Conservation (phyloP, 1,139 yeast genomes). For the Lizanozyma gosingica region DNA sequence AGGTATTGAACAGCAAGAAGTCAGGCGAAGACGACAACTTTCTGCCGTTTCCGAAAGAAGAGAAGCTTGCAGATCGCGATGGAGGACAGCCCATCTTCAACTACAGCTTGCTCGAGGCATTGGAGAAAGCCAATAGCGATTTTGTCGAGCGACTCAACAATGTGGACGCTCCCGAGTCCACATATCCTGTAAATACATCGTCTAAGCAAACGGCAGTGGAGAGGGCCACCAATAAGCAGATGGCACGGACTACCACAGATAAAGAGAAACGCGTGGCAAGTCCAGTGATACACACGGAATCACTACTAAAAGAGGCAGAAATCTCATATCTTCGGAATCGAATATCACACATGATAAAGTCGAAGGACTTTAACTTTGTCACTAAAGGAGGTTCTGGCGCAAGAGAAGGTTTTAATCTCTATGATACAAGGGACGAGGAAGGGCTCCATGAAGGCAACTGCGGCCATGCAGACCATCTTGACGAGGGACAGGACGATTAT, state of each 20-base stretch:
- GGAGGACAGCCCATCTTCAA: slow-evolving; percentile 18
- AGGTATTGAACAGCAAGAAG: slow-evolving; percentile 18
- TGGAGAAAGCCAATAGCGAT: slow-evolving; percentile 19
- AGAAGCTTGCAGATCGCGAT: too few species aligned
- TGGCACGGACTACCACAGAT: background rate
- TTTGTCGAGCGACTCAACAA: slow-evolving; percentile 5
- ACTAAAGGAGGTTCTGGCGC: slow-evolving; percentile 3
- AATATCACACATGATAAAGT: slow-evolving; percentile 18
- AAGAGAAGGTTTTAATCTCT: slow-evolving; percentile 26
- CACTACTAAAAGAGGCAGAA: slow-evolving; percentile 22
- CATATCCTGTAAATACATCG: background rate
- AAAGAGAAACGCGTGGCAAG: slow-evolving; percentile 1
- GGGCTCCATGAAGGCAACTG: slow-evolving; percentile 28
- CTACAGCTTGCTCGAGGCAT: slow-evolving; percentile 23
- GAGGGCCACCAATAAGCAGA: background rate
- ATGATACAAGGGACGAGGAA: slow-evolving; percentile 34
- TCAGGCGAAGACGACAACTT: slow-evolving; percentile 18
- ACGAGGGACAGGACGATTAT: slow-evolving; percentile 25
- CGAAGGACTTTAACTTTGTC: slow-evolving; percentile 3
- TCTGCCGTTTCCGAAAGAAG: slow-evolving; percentile 24
- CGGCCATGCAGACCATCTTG: slow-evolving; percentile 9
- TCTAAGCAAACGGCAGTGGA: background rate
- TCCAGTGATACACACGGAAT: slow-evolving; percentile 6
- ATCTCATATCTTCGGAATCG: slow-evolving; percentile 23
- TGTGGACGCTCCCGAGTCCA: background rate